Evolutionary conservation across 2,329 filamentous ascomycete genomes (phyloP).

Genomic region (Monilinia fructicola): DNA sequence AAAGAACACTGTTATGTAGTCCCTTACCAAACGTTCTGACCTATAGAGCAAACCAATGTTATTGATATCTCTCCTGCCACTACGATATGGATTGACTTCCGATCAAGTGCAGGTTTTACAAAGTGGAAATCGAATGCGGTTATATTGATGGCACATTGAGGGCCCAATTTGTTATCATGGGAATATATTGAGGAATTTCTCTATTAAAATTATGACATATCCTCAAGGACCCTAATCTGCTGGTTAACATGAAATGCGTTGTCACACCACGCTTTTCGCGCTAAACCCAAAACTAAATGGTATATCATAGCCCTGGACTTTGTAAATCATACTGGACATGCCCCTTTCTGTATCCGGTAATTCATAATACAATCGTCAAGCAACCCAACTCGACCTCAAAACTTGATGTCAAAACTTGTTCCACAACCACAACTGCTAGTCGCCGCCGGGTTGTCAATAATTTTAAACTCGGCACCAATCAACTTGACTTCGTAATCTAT

Average conservation of each 20-base stretch:
- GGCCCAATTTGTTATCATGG: not conserved
- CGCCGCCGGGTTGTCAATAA: slow-evolving; percentile 87
- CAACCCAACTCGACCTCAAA: slow-evolving; percentile 43
- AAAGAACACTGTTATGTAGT: not conserved
- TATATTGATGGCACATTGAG: not conserved
- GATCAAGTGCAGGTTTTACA: not conserved
- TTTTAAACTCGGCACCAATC: slow-evolving; percentile 94
- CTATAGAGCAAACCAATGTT: not conserved
- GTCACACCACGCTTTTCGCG: not conserved
- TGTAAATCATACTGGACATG: not conserved
- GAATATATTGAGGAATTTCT: not conserved
- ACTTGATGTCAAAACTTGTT: slow-evolving; percentile 92
- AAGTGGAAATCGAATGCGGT: not conserved
- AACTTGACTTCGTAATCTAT: slow-evolving; percentile 96
- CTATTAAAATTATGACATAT: not conserved
- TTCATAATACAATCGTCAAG: not conserved
- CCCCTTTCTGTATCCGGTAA: not conserved
- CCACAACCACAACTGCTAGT: slow-evolving; percentile 96
- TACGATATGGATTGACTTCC: not conserved
- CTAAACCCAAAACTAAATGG: not conserved
- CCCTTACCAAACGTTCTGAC: not conserved
- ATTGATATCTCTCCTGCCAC: not conserved
- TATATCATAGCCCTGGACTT: not conserved
- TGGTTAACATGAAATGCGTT: not conserved
- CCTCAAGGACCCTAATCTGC: not conserved